Evolutionary conservation across 1,284 basidiomycete genomes (phyloP).

Genomic region (Ceratobasidium papillatum): DNA sequence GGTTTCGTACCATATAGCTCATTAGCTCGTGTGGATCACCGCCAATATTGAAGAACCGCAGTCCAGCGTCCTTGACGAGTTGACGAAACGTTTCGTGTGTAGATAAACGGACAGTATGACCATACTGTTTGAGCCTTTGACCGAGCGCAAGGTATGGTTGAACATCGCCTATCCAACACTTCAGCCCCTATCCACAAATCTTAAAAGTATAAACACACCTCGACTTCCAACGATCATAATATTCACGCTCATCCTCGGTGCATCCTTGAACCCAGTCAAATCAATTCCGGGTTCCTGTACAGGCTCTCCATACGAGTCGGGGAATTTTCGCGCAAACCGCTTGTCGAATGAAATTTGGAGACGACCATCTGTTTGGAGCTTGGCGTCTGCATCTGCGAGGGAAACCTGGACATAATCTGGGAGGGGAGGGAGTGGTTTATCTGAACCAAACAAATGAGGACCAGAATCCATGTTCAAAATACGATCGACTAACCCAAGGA

Average conservation of each 20-base stretch:
- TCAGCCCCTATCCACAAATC: background rate
- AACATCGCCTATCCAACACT: constrained; percentile 62
- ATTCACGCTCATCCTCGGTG: constrained; percentile 63
- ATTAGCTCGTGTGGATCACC: constrained; percentile 68
- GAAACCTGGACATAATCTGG: background rate
- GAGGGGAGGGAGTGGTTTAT: background rate
- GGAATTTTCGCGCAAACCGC: background rate
- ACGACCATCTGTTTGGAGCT: constrained; percentile 24
- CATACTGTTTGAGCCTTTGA: constrained; percentile 61
- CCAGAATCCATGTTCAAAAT: no score
- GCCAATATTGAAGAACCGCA: constrained; percentile 67
- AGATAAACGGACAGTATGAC: constrained; percentile 70
- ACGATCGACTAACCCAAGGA: no score
- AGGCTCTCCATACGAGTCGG: background rate
- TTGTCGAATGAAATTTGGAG: constrained; percentile 26
- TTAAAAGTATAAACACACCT: background rate
- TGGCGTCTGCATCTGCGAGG: background rate
- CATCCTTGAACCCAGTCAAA: constrained; percentile 44
- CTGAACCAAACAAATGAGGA: no score
- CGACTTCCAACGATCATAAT: constrained; percentile 59
- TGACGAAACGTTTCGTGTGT: constrained; percentile 69
- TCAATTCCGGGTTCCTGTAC: constrained; percentile 7
- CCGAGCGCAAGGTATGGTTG: constrained; percentile 75
- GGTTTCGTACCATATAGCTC: constrained; percentile 68
- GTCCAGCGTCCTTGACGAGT: constrained; percentile 61